These are phyloP conservation scores for Leucocoprinus birnbaumii DNA, from an alignment of 768 basidiomycete genomes.

Conservation along the genomic window DNA sequence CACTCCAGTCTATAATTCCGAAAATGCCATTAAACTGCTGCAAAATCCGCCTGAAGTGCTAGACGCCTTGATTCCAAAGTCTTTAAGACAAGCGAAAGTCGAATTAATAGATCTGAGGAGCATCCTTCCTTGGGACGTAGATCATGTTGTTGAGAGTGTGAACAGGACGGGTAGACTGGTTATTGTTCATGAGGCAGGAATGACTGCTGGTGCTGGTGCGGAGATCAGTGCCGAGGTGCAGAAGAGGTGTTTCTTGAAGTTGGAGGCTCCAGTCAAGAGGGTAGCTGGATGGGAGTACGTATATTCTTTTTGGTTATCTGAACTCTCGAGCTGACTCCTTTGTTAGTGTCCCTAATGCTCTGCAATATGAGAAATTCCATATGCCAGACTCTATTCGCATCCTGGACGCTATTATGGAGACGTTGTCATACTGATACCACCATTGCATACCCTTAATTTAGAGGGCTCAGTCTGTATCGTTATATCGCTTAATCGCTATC, in stretches of 20 bases:
- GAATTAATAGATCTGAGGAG: conserved; percentile 92
- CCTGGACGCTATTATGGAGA: conserved; percentile 81
- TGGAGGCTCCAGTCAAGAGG: conserved; percentile 84
- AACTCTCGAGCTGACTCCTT: neutral
- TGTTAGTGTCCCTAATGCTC: conserved; percentile 73
- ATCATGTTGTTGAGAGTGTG: conserved; percentile 79
- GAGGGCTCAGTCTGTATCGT: neutral
- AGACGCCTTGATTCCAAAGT: conserved; percentile 59
- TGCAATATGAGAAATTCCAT: conserved; percentile 91
- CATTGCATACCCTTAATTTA: neutral
- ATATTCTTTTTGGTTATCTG: neutral
- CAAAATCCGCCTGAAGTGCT: conserved; percentile 62
- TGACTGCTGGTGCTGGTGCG: conserved; percentile 83
- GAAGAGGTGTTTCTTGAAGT: conserved; percentile 81
- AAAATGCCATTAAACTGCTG: conserved; percentile 77
- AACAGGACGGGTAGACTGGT: conserved; percentile 81
- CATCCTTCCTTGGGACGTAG: conserved; percentile 86
- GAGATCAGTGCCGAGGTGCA: conserved; percentile 93
- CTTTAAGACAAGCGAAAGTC: conserved; percentile 65
- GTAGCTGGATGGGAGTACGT: conserved; percentile 96
- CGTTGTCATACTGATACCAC: conserved; percentile 56
- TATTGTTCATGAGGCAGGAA: conserved; percentile 90
- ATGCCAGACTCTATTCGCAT: conserved; percentile 86
- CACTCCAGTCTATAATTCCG: conserved; percentile 90
- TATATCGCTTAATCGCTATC: too few species aligned